Evolutionary conservation across 2,329 filamentous ascomycete genomes (phyloP).

Genomic region (Pyrenophora tritici-repentis): DNA sequence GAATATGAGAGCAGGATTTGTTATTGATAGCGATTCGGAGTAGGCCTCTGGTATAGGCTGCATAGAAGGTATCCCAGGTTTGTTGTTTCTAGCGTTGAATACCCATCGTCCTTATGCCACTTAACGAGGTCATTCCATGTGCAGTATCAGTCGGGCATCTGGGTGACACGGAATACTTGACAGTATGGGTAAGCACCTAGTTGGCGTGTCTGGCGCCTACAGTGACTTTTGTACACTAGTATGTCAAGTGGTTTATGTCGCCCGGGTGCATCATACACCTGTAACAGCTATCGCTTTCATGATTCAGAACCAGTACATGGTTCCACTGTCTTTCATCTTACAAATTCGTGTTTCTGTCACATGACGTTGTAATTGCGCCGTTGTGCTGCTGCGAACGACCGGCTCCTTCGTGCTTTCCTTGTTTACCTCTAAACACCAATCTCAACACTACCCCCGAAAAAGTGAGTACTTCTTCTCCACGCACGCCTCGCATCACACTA

Average conservation of each 20-base stretch:
- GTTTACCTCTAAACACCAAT: slow-evolving; percentile 16
- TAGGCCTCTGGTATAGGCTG: slow-evolving; percentile 18
- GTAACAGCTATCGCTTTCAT: background rate
- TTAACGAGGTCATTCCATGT: background rate
- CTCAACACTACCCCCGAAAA: slow-evolving; percentile 13
- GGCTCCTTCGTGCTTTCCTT: slow-evolving; percentile 23
- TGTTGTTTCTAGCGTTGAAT: slow-evolving; percentile 23
- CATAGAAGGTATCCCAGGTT: slow-evolving; percentile 22
- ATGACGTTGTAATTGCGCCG: slow-evolving; percentile 11
- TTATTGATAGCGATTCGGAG: slow-evolving; percentile 53
- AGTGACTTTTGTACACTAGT: too few relatives aligned
- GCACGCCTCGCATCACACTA: slow-evolving; percentile 18
- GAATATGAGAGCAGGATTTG: slow-evolving; percentile 49
- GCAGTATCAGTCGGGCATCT: background rate
- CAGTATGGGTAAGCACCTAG: too few relatives aligned
- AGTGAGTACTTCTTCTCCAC: slow-evolving; percentile 21
- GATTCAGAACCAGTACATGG: background rate
- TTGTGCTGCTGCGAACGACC: slow-evolving; percentile 4
- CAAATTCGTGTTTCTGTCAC: slow-evolving; percentile 4
- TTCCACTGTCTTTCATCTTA: background rate
- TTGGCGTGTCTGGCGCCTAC: too few relatives aligned
- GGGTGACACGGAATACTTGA: too few relatives aligned
- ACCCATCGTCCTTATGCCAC: slow-evolving; percentile 16
- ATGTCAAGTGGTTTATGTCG: too few relatives aligned
- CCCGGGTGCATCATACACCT: too few relatives aligned